These are phyloP conservation scores for Pythium biforme DNA, from an alignment of 352 stramenopile species.

Conservation along the genomic window DNA sequence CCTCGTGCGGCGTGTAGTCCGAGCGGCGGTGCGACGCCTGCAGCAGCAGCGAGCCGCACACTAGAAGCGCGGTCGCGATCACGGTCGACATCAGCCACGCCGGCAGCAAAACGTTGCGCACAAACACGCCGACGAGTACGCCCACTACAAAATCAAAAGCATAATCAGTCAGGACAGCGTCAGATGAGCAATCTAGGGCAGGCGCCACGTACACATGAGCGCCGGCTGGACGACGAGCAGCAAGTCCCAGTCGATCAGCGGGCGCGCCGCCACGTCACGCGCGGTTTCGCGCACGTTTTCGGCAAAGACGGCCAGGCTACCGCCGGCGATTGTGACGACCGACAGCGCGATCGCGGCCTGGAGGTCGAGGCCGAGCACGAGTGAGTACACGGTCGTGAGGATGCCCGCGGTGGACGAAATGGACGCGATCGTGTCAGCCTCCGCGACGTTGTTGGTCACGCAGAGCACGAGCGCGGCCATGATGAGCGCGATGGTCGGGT, in stretches of 20 bases:
- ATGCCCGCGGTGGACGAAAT: conserved; percentile 17
- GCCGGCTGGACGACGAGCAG: conserved; percentile 22
- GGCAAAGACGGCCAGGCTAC: conserved; percentile 18
- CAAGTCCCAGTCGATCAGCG: conserved; percentile 28
- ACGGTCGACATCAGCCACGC: conserved; percentile 22
- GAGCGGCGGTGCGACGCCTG: conserved; percentile 24
- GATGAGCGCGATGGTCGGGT: conserved; percentile 22
- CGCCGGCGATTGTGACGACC: conserved; percentile 14
- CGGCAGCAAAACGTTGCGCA: conserved; percentile 15
- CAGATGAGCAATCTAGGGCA: not conserved
- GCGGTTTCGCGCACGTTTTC: conserved; percentile 19
- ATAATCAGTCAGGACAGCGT: not conserved
- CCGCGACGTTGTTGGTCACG: conserved; percentile 17
- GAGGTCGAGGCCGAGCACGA: conserved; percentile 14
- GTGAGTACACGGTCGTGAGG: conserved; percentile 19
- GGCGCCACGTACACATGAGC: conserved; percentile 12
- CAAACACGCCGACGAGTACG: conserved; percentile 19
- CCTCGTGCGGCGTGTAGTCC: not conserved
- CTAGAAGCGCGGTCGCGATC: conserved; percentile 20
- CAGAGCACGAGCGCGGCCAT: conserved; percentile 20
- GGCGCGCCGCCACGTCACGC: not conserved
- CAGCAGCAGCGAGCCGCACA: conserved; percentile 26
- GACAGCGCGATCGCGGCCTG: conserved; percentile 17
- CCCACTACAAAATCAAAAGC: conserved; percentile 15
- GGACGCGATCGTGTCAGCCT: conserved; percentile 5